Percentiles rank a stretch among this genome's conserved stretches.
phyloP scores from a whole-genome alignment of 75 land plant genomes.

The Picea glauca region DNA sequence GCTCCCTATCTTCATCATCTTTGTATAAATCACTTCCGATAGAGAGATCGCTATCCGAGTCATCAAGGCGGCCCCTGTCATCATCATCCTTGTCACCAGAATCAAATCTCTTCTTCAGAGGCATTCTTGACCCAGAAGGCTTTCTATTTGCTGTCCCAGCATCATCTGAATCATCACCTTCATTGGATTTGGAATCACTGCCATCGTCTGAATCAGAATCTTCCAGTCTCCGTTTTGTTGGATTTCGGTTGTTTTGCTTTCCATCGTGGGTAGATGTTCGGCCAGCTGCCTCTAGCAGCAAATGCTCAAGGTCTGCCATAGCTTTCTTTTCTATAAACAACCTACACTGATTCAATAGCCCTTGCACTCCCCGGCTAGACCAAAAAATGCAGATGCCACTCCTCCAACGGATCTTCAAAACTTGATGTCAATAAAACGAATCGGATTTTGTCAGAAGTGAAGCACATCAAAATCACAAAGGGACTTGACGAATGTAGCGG shows the following conservation, averaged over 20 bases:
- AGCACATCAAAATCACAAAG: no score
- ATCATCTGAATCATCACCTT: conserved; percentile 62
- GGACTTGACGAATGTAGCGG: no score
- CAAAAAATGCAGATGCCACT: no score
- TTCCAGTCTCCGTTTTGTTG: conserved; percentile 27
- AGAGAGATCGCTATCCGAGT: conserved; percentile 62
- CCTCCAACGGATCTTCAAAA: no score
- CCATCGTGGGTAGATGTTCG: conserved; percentile 45
- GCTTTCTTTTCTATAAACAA: not conserved
- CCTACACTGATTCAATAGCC: no score
- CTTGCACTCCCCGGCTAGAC: no score
- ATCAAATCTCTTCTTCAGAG: conserved; percentile 80
- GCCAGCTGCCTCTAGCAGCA: conserved; percentile 87
- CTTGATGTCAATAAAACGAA: no score
- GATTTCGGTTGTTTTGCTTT: conserved; percentile 33
- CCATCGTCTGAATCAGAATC: conserved; percentile 62
- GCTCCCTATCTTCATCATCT: conserved; percentile 70
- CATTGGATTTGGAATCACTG: conserved; percentile 45
- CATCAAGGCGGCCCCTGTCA: conserved; percentile 42
- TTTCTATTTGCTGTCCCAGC: conserved; percentile 52
- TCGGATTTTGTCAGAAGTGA: no score
- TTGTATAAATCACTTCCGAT: conserved; percentile 89
- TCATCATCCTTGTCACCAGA: conserved; percentile 52
- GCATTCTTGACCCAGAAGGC: conserved; percentile 45
- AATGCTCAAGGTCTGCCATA: conserved; percentile 84